Evolutionary conservation across 1,284 basidiomycete species (phyloP), one percentile per base, ranked within the genome.

Genomic region (Wolfiporia cocos): DNA sequence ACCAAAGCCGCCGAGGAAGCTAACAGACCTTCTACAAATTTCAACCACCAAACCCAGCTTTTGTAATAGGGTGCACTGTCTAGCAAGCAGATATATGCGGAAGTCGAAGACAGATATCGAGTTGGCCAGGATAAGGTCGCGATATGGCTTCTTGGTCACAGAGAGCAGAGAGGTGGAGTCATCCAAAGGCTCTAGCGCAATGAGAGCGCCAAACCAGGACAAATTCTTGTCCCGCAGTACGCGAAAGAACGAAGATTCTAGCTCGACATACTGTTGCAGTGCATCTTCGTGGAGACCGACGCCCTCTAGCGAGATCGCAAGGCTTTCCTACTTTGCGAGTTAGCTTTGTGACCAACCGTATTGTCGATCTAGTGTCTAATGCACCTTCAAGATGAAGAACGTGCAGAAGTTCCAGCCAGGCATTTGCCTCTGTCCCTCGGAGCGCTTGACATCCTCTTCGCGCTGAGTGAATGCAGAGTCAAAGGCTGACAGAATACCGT

Each of bases 351-450:
- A 14, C 15, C n/a, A 17, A 33, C 29, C 12, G 5, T 32, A 18
- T 30, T 26, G 33, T 5, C 18, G 5, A 28, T 37, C 15, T 36
- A 33, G 32, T 33, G 6, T 6, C 9, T 19, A 6, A 18, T 12
- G 5, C 24, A 91, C 93, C 78, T 97, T 97, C 21, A 94, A 69
- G 28, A 93, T 80, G 63, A 97, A 96, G 71, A 94, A 98, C 1
- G 87, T 92, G 61, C 92, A 93, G 58, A 95, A 97, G 60, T 96
- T 94, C 94, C 94, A 97, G 2, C 92, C 93, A 1, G 90, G 87
- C 75, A 92, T 87, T 49, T 83, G 74, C 44, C 87, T 73, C 59
- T 95, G 90, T 36, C 79, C 73, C 59, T 97, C 93, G 0, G 88
- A 90, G 19, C 87, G 76, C 55, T 76, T 83, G 2, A 96, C 83